Evolutionary conservation across 2,329 filamentous ascomycete species (phyloP), one percentile per base, ranked within the genome.

Genomic region (Aspergillus niger): DNA sequence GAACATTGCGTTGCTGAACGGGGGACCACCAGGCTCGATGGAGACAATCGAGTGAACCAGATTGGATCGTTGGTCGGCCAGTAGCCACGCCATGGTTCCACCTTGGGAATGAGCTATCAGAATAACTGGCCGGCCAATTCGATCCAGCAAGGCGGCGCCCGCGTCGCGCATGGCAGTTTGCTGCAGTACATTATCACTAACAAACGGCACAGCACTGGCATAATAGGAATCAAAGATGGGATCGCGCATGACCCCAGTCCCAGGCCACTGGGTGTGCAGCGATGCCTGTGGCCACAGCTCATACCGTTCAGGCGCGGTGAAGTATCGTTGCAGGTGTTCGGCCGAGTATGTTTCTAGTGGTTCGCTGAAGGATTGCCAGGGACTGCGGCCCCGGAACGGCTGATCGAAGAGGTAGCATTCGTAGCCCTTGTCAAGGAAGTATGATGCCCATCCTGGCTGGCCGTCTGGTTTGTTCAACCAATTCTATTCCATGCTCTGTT

Each of bases 21-120:
- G 84, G 1, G 84, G 84, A 0, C 84, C 84, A 3, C 74, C 69
- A 0, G 84, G 84, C 65, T 87, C 85, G 11, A 87, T 62, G 0
- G 79, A 76, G 1, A 87, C 70, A 20, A 86, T 77, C 0, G 73
- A 80, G 20, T 77, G 78, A 2, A 86, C 80, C 0, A 82, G 71
- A 0, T 79, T 64, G 0, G 85, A 83, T 3, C 77, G 69, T 2
- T 72, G 70, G 64, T 88, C 85, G 2, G 80, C 51, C 81, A 8
- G 81, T 75, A 8, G 81, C 74, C 79, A 8, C 75, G 78, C 60
- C 79, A 77, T 10, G 74, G 74, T 43, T 0, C 80, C 79, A 3
- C 64, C 81, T 81, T 83, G 78, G 0, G 81, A 83, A 62, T 87
- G 81, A 0, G 80, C 80, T 10, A 87, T 48, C 4, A 73, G 43